Percentiles rank a stretch among this genome's conserved stretches.
phyloP scores from a whole-genome alignment of 352 stramenopile genomes.

The Stephanocyclus meneghinianus region DNA sequence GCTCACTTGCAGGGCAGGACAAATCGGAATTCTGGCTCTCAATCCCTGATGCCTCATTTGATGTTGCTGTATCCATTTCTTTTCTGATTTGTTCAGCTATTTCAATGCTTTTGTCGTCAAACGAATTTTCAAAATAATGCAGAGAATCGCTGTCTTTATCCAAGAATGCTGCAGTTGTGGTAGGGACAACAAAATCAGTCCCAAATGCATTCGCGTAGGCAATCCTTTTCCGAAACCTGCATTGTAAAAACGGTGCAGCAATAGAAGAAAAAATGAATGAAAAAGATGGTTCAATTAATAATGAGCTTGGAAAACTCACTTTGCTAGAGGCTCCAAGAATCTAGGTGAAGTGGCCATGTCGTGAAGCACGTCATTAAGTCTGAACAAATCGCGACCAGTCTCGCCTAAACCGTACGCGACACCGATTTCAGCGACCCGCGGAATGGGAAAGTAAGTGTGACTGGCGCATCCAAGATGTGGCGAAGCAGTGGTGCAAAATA shows the following conservation, averaged over 20 bases:
- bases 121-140: constrained; percentile 51
- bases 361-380: constrained; percentile 55
- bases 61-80: neutral
- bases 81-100: constrained; percentile 3
- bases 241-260: neutral
- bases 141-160: constrained; percentile 51
- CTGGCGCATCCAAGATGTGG: constrained; percentile 73
- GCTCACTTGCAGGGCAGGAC: constrained; percentile 33
- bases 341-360: constrained; percentile 47
- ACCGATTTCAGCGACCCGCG: constrained; percentile 50
- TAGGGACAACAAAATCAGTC: constrained; percentile 81
- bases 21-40: neutral
- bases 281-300: neutral
- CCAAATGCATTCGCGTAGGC: constrained; percentile 76
- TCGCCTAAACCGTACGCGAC: constrained; percentile 58
- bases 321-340: constrained; percentile 61
- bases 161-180: constrained; percentile 74
- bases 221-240: constrained; percentile 69
- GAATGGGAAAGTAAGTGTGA: constrained; percentile 76
- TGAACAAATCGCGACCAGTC: constrained; percentile 59
- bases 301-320: neutral
- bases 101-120: constrained; percentile 3
- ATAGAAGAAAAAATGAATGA: neutral
- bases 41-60: neutral
- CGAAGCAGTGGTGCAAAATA: constrained; percentile 78